Evolutionary conservation across 2,329 filamentous ascomycete genomes (phyloP).

Genomic region (Xylariales sp.): DNA sequence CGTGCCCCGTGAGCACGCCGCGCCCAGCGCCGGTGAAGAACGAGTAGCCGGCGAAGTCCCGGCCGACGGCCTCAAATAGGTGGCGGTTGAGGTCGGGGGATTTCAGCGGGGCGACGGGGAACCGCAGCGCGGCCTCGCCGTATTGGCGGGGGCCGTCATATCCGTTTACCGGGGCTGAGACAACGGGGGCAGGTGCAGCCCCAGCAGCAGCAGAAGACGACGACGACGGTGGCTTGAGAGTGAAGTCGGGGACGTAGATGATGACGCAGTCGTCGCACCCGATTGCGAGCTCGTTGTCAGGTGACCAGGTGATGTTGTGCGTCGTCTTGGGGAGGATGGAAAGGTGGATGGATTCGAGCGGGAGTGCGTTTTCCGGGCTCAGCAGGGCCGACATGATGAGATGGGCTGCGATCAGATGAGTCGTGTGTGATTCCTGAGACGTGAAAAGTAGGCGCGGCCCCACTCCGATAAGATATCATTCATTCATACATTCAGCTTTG

Average conservation of each 20-base stretch:
- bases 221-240: conserved; percentile 26
- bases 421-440: too few relatives aligned
- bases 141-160: conserved; percentile 47
- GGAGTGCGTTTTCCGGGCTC: conserved; percentile 51
- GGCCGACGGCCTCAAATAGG: conserved; percentile 45
- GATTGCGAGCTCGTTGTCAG: conserved; percentile 67
- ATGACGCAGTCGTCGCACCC: conserved; percentile 67
- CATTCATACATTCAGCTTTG: neutral
- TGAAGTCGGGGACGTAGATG: conserved; percentile 62
- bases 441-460: too few relatives aligned
- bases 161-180: conserved; percentile 6
- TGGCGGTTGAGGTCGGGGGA: conserved; percentile 47
- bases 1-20: conserved; percentile 60
- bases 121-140: conserved; percentile 49
- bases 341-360: conserved; percentile 60
- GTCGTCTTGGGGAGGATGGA: conserved; percentile 58
- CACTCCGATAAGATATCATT: too few relatives aligned
- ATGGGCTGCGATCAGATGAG: neutral
- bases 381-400: conserved; percentile 11
- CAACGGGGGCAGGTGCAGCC: too few relatives aligned
- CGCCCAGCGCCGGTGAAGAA: conserved; percentile 58
- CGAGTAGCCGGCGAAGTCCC: conserved; percentile 46
- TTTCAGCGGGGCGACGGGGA: conserved; percentile 47
- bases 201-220: neutral
- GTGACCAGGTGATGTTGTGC: conserved; percentile 63